These are phyloP conservation scores for Pterocarpus santalinus DNA, from an alignment of 306 rosid species.

Conservation along the genomic window DNA sequence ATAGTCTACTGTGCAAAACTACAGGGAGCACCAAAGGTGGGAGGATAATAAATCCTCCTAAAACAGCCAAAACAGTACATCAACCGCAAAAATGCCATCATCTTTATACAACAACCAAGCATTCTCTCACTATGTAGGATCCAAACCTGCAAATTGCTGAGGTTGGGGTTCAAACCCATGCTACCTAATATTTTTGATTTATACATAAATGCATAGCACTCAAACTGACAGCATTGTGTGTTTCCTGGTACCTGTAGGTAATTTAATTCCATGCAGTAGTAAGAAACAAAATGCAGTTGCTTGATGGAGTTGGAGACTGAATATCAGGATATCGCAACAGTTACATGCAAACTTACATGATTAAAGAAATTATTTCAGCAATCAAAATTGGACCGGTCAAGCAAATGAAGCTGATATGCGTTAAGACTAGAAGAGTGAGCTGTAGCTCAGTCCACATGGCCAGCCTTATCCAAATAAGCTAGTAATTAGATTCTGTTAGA, in stretches of 20 bases:
- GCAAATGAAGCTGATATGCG: background rate
- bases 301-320: background rate
- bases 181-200: background rate
- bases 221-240: background rate
- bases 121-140: too few relatives aligned
- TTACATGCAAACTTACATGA: background rate
- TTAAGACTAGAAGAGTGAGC: background rate
- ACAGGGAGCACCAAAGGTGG: conserved; percentile 4
- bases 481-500: background rate
- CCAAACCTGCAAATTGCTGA: too few relatives aligned
- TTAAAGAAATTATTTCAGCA: background rate
- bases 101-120: background rate
- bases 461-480: background rate
- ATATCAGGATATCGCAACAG: background rate
- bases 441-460: background rate
- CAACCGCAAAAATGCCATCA: background rate
- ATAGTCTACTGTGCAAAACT: conserved; percentile 8
- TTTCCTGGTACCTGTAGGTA: background rate
- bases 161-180: too few relatives aligned
- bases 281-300: background rate
- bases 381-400: background rate
- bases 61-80: background rate
- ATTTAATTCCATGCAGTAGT: background rate
- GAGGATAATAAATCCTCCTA: conserved; percentile 5
- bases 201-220: background rate